Base-by-base conservation (phyloP, 164 flowering plant species). In the Macadamia integrifolia region DNA sequence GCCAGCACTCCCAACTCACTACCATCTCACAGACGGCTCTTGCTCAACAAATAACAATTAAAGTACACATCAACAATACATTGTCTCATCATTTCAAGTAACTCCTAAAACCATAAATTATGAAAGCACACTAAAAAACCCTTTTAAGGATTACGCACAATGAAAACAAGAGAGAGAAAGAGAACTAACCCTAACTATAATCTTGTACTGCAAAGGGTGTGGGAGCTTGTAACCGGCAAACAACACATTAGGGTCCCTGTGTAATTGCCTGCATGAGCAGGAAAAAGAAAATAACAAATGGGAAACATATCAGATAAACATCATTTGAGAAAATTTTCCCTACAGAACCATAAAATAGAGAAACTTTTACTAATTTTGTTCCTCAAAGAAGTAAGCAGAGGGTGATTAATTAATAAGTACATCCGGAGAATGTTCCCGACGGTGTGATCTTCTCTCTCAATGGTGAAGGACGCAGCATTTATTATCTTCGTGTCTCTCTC, bases 201-300 rank as follows among this genome's bases (percentile, higher is more conserved):
- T 92, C 72, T 89, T 89, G 92, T 94, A 94, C 86, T 94, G 91
- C 23, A 94, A 92, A 52, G 98, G 99, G 67, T 94, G 99, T 31
- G 99, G 98, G 64, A 94, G 91, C 87, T 94, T 90, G 89, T 92
- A 94, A 1, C 99, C 99, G 46, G 98, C 93, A 67, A 94, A 94
- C 1, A 92, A 79, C 1, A 94, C 97, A 75, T 90, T 87, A 29
- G 82, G 86, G 67, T 94, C 99, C 63, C 92, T 83, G 78, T 92
- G 99, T 72, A 94, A 72, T 66, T 94, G 97, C 99, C 97, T 94
- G 80, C 30, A 66, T 35, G 6, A 61, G 60, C n/a, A 44, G 17
- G 2, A 62, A 52, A 28, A 46, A 46, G 5, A 35, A 35, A 35
- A 35, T 2, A 35, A 35, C 40, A 8, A 46, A 8, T 46, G 50